Evolutionary conservation across 75 land plant species (phyloP), one percentile per base, ranked within the genome.

Genomic region (Cryptomeria japonica): DNA sequence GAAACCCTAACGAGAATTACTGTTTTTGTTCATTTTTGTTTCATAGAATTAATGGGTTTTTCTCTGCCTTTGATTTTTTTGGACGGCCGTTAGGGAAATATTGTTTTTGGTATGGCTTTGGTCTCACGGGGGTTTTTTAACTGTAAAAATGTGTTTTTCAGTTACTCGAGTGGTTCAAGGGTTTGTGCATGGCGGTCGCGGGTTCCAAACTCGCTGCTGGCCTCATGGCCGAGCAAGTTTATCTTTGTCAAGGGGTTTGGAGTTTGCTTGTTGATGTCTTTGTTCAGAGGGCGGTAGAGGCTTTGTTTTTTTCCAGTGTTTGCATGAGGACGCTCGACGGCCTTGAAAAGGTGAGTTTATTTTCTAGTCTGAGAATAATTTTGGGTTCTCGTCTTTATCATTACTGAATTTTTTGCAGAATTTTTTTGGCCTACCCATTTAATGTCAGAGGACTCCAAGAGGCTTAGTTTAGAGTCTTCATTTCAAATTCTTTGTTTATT

Each of bases 191-290:
- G 84, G 84, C 44, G 84, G 46, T 80, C 13, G 41, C 41, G 49
- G 49, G 49, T 80, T 80, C 49, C 42, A 80, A 80, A 42, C 46
- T 80, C 22, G 84, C 84, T 3, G 84, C 84, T 3, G 47, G 84
- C 31, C 31, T 80, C 12, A 80, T 47, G 51, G 14, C 47, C 31
- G 31, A 44, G 51, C 84, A 80, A 44, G 31, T 80, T 80, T 80
- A 80, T 80, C 28, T 80, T 9, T 80, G 84, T 44, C 84, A 80
- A 22, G 46, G 84, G 49, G 12, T 49, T 41, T 80, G 84, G 49
- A 19, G 47, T 80, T 80, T 80, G 44, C 47, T 80, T 44, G 31
- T 80, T 7, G 84, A 80, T 25, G 84, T 11, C 47, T 80, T 28
- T 44, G 31, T 80, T 19, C 84, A 28, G 49, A 80, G 14, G 84